Evolutionary conservation across 176 grass and related monocot genomes (phyloP).

Genomic region (Pharus latifolius): DNA sequence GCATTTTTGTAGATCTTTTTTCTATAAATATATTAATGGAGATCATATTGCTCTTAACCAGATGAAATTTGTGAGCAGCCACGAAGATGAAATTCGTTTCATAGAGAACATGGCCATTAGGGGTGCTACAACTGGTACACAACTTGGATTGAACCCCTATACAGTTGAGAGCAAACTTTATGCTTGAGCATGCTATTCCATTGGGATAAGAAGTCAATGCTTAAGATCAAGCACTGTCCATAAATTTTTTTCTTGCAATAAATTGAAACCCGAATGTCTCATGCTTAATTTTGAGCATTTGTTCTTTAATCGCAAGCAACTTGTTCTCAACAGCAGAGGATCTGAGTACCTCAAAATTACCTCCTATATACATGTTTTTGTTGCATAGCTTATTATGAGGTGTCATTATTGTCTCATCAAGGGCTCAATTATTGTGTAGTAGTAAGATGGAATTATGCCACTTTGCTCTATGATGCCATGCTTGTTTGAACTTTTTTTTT

Average conservation of each 20-base stretch:
- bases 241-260: background rate
- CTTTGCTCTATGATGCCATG: too few relatives aligned
- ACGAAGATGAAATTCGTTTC: conserved; percentile 74
- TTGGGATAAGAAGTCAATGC: background rate
- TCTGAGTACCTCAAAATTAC: background rate
- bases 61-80: conserved; percentile 74
- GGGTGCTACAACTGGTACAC: conserved; percentile 64
- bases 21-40: conserved; percentile 9
- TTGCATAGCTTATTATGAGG: background rate
- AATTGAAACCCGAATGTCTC: background rate
- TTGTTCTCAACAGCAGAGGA: background rate
- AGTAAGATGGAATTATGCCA: too few relatives aligned
- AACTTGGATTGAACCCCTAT: background rate
- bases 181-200: background rate
- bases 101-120: conserved; percentile 49
- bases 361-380: background rate
- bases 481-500: too few relatives aligned
- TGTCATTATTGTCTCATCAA: background rate
- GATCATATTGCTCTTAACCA: conserved; percentile 28
- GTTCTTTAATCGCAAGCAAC: background rate
- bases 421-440: background rate
- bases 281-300: background rate
- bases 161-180: background rate
- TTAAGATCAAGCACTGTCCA: background rate
- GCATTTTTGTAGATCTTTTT: background rate